Base-by-base conservation (phyloP, 2,329 filamentous ascomycete genomes). In the Penicillium sp. region DNA sequence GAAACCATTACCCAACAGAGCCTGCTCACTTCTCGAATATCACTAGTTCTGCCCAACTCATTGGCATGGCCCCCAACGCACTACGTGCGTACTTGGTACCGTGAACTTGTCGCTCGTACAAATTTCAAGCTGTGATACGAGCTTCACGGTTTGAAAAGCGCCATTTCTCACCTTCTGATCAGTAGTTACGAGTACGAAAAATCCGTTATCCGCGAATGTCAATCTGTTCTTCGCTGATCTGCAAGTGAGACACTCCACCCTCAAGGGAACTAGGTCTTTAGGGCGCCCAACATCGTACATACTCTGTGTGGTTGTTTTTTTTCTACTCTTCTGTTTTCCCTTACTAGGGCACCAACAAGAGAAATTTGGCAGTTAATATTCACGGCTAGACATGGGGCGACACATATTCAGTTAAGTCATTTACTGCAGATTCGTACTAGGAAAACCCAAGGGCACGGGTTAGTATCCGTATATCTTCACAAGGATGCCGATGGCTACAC, bases 161-260 rank as follows among this genome's bases (percentile, higher is more conserved):
- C 11, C 7, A 40, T 39, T 13, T 44, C 39, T 49, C 43, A 16
- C 18, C 18, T 36, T 4, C 27, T 45, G 40, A 11, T 53, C 39
- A 31, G 13, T 7, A 36, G 13, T n/a, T 36, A n/a, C 5, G 10
- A 11, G 31, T 34, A 34, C 31, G n/a, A 7, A 36, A 34, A 34
- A 13, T 24, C 39, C 38, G 3, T 18, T 18, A 18, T 18, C 18
- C 18, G 18, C 18, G 34, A 14, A 32, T 16, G 31, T 41, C 18
- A 21, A n/a, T 13, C 32, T 41, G 5, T 48, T 34, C 29, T 44
- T 32, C 27, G 16, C 40, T 27, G 41, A 41, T 40, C 40, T 48
- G 13, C 14, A 41, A 34, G 29, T 60, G 57, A 61, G 55, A 61
- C 59, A 57, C 18, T 22, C 18, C 34, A 45, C 29, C 8, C 36